These are phyloP conservation scores for Auriscalpium orientale DNA, from an alignment of 768 basidiomycete species.

Conservation along the genomic window DNA sequence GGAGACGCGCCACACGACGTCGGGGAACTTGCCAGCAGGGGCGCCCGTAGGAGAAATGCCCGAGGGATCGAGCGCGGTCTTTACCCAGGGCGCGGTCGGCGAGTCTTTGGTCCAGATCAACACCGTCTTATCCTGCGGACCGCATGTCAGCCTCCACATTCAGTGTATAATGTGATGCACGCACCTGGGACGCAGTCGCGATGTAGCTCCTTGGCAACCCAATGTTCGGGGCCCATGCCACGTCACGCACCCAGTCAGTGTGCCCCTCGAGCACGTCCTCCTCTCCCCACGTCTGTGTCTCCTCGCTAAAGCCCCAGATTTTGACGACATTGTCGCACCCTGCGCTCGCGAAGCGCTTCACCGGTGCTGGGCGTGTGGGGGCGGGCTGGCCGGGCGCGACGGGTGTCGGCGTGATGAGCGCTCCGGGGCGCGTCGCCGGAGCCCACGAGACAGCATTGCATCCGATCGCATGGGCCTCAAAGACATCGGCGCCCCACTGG, in stretches of 20 bases:
- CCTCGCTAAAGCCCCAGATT: conserved; percentile 88
- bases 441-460: conserved; percentile 99
- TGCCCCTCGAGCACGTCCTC: conserved; percentile 90
- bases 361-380: conserved; percentile 32
- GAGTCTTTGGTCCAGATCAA: conserved; percentile 87
- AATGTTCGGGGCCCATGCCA: conserved; percentile 98
- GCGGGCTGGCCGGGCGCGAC: conserved; percentile 36
- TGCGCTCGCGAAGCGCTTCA: conserved; percentile 91
- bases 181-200: conserved; percentile 86
- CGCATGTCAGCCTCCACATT: not conserved
- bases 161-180: conserved; percentile 7
- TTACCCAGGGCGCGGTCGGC: conserved; percentile 67
- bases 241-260: conserved; percentile 96
- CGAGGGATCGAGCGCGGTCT: conserved; percentile 72
- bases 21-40: conserved; percentile 77
- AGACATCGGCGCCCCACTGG: conserved; percentile 91
- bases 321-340: conserved; percentile 95
- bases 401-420: conserved; percentile 67
- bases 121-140: conserved; percentile 66
- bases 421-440: conserved; percentile 81
- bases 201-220: conserved; percentile 92
- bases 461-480: conserved; percentile 92
- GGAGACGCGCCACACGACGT: conserved; percentile 97
- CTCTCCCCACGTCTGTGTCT: conserved; percentile 82
- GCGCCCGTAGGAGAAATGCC: conserved; percentile 35